Percentiles rank a stretch among this genome's conserved stretches.
Evolutionary conservation across 2,329 filamentous ascomycete species (phyloP).

Genomic region (Fusarium kyushuense): DNA sequence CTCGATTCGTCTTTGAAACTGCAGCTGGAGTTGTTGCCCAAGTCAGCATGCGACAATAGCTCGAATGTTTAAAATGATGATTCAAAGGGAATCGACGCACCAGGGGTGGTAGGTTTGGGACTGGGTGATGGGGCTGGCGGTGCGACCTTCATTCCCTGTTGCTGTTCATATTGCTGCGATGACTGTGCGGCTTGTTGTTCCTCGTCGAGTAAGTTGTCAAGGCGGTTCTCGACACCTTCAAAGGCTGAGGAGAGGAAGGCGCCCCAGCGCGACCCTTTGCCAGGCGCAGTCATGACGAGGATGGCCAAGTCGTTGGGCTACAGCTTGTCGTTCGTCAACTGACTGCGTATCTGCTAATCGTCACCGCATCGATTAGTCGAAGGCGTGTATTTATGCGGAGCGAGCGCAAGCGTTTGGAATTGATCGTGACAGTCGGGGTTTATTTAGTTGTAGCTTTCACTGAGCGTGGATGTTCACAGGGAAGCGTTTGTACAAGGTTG

Average conservation of each 20-base stretch:
- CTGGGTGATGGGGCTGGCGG: constrained; percentile 50
- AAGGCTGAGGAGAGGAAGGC: constrained; percentile 90
- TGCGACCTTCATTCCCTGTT: constrained; percentile 37
- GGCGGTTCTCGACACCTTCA: constrained; percentile 89
- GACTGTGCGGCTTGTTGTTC: constrained; percentile 53
- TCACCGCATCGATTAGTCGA: constrained; percentile 38
- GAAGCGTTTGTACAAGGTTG: constrained; percentile 27
- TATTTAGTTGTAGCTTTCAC: constrained; percentile 6
- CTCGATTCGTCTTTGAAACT: constrained; percentile 73
- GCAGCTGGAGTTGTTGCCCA: constrained; percentile 53
- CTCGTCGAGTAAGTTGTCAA: constrained; percentile 92
- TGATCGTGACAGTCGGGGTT: background rate
- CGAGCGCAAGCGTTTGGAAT: background rate
- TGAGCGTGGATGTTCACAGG: constrained; percentile 16
- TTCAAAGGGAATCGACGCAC: constrained; percentile 2
- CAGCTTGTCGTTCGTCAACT: constrained; percentile 37
- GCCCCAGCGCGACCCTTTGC: constrained; percentile 75
- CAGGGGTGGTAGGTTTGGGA: constrained; percentile 36
- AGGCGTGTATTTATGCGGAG: constrained; percentile 11
- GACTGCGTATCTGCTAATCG: constrained; percentile 34
- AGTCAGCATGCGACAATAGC: constrained; percentile 13
- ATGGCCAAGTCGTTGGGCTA: constrained; percentile 12
- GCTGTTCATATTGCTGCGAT: constrained; percentile 32
- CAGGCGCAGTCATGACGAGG: constrained; percentile 61
- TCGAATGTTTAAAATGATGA: background rate